A percentile compares a stretch with the other conserved stretches of the same genome.
phyloP scores from a whole-genome alignment of 495 filamentous ascomycete genomes.

The Neurospora sp. region DNA sequence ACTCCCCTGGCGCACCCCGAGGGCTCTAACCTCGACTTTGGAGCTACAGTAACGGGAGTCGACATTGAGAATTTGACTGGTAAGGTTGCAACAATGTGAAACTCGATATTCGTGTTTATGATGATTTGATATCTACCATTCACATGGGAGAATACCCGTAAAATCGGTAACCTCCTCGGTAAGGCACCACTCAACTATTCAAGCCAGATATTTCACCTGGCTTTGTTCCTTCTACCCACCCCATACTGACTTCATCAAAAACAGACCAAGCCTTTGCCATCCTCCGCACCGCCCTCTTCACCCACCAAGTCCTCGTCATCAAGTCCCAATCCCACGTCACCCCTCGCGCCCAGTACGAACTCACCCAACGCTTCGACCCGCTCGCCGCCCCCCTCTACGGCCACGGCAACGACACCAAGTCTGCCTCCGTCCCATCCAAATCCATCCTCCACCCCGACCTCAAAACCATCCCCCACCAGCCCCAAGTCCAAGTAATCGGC shows the following conservation, averaged over 20 bases:
- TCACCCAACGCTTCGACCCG: slow-evolving; percentile 62
- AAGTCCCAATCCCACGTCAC: slow-evolving; percentile 52
- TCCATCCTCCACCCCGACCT: slow-evolving; percentile 66
- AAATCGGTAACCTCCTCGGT: slow-evolving; percentile 47
- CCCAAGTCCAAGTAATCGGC: slow-evolving; percentile 69
- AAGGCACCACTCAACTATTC: slow-evolving; percentile 16
- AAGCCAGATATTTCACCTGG: neutral
- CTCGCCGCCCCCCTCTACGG: slow-evolving; percentile 48
- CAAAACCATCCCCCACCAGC: slow-evolving; percentile 68
- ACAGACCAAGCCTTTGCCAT: slow-evolving; percentile 48
- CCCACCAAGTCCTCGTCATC: slow-evolving; percentile 54
- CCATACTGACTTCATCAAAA: neutral
- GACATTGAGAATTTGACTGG: slow-evolving; percentile 50
- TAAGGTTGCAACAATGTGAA: slow-evolving; percentile 16
- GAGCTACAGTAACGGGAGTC: slow-evolving; percentile 43
- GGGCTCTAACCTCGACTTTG: slow-evolving; percentile 48
- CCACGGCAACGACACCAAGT: slow-evolving; percentile 58
- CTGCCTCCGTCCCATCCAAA: slow-evolving; percentile 32
- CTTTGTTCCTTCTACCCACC: neutral
- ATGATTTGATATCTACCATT: slow-evolving; percentile 3
- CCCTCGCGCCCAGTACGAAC: slow-evolving; percentile 57
- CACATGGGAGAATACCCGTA: slow-evolving; percentile 39
- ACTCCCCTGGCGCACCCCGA: slow-evolving; percentile 32
- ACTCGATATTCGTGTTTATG: slow-evolving; percentile 7
- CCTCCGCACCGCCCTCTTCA: slow-evolving; percentile 52